A percentile compares a stretch with the other conserved stretches of the same genome.
Evolutionary conservation across 768 basidiomycete genomes (phyloP).

Genomic region (Boletus vermiculosoides): DNA sequence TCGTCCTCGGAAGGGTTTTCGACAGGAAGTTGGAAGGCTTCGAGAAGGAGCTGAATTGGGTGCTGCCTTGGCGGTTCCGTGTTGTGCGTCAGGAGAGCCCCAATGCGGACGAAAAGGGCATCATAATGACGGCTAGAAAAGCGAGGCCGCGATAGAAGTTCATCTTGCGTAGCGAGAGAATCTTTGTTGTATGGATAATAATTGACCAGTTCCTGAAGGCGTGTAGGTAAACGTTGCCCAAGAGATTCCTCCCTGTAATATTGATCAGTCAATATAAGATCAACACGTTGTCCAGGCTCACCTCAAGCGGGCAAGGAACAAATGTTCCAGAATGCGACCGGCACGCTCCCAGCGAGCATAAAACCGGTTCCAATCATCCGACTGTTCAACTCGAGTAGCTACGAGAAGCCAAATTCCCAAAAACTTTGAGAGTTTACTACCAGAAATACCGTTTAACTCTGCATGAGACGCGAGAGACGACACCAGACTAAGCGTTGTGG

Average conservation of each 20-base stretch:
- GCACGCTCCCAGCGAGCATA: conserved; percentile 74
- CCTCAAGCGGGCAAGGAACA: conserved; percentile 75
- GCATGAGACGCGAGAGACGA: conserved; percentile 70
- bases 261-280: conserved; percentile 5
- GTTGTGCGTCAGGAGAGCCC: conserved; percentile 46
- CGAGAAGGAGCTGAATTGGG: conserved; percentile 57
- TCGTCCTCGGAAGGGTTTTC: conserved; percentile 36
- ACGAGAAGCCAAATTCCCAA: conserved; percentile 73
- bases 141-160: conserved; percentile 58
- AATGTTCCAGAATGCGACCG: conserved; percentile 71
- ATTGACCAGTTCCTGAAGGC: conserved; percentile 67
- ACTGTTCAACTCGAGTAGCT: conserved; percentile 43
- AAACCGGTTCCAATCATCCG: conserved; percentile 62
- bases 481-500: conserved; percentile 56
- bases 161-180: conserved; percentile 33
- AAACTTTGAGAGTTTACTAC: conserved; percentile 73
- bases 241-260: conserved; percentile 54
- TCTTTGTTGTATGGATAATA: conserved; percentile 59
- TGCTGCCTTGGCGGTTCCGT: conserved; percentile 43
- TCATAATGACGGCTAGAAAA: conserved; percentile 65
- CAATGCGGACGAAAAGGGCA: conserved; percentile 66
- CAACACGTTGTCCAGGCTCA: conserved; percentile 27
- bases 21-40: conserved; percentile 51
- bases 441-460: conserved; percentile 71
- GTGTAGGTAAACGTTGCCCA: conserved; percentile 58